Conservation (phyloP, 805 yeast genomes). For the Candida oleophila region DNA sequence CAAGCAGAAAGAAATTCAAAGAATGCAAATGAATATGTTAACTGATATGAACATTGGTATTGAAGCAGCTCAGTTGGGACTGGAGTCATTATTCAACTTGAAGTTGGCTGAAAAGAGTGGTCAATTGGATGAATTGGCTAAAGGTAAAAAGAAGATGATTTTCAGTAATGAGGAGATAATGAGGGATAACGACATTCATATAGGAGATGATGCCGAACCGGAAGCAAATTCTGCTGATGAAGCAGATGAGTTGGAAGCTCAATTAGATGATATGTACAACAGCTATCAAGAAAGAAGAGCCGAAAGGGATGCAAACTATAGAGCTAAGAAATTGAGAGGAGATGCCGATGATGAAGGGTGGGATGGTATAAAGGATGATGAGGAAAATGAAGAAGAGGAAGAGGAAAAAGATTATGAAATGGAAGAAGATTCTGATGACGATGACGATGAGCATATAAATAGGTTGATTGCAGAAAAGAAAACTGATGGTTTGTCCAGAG, state of each 20-base stretch:
- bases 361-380: slow-evolving; percentile 65
- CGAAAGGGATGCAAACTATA: slow-evolving; percentile 66
- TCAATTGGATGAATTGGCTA: slow-evolving; percentile 64
- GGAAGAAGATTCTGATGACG: slow-evolving; percentile 48
- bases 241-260: slow-evolving; percentile 68
- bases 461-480: slow-evolving; percentile 51
- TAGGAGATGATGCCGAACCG: slow-evolving; percentile 28
- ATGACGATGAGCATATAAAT: slow-evolving; percentile 70
- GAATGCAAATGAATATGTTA: slow-evolving; percentile 96
- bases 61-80: slow-evolving; percentile 82
- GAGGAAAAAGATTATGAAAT: slow-evolving; percentile 45
- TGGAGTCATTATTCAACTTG: slow-evolving; percentile 78
- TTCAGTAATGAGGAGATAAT: slow-evolving; percentile 55
- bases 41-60: slow-evolving; percentile 91
- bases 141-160: slow-evolving; percentile 70
- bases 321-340: slow-evolving; percentile 72
- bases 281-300: slow-evolving; percentile 64
- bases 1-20: slow-evolving; percentile 81
- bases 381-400: slow-evolving; percentile 32
- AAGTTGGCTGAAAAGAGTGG: slow-evolving; percentile 89
- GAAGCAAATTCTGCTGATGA: slow-evolving; percentile 47
- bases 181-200: slow-evolving; percentile 56
- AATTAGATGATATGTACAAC: slow-evolving; percentile 79
- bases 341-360: slow-evolving; percentile 74
- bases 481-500: slow-evolving; percentile 31